Conservation (phyloP, 345 rosid genomes). For the Eucalyptus dawsonii region DNA sequence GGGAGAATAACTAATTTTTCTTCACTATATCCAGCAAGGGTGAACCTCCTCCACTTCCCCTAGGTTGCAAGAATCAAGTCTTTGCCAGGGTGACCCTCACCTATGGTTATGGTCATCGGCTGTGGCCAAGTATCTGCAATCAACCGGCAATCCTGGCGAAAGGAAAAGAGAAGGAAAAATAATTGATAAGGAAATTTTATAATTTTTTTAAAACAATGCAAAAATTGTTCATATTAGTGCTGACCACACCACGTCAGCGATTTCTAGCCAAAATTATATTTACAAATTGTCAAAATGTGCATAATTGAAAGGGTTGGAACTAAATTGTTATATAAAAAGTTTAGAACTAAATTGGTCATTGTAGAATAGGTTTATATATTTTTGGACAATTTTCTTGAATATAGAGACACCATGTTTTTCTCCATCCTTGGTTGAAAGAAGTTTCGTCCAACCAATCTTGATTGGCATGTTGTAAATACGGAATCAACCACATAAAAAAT, state of each 20-base stretch:
- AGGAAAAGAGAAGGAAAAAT: too few relatives aligned
- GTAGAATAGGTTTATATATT: too few relatives aligned
- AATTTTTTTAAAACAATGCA: too few relatives aligned
- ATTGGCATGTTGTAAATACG: neutral
- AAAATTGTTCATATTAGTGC: too few relatives aligned
- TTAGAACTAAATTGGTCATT: neutral
- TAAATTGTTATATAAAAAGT: neutral
- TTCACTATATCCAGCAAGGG: neutral
- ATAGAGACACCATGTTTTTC: neutral
- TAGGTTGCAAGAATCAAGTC: neutral
- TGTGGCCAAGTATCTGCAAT: too few relatives aligned
- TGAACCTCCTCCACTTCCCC: neutral
- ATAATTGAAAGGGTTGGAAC: neutral
- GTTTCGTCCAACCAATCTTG: neutral
- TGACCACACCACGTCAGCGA: rapidly evolving
- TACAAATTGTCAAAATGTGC: neutral
- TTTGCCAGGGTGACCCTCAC: neutral
- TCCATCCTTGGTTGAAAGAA: neutral
- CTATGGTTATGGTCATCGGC: too few relatives aligned
- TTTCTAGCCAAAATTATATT: neutral
- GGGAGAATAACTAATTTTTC: too few relatives aligned
- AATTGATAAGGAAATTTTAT: too few relatives aligned
- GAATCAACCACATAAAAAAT: neutral
- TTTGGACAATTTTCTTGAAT: neutral
- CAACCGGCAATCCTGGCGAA: neutral